Evolutionary conservation across 2,329 filamentous ascomycete species (phyloP), one percentile per base, ranked within the genome.

Genomic region (Hypoxylon sp.): DNA sequence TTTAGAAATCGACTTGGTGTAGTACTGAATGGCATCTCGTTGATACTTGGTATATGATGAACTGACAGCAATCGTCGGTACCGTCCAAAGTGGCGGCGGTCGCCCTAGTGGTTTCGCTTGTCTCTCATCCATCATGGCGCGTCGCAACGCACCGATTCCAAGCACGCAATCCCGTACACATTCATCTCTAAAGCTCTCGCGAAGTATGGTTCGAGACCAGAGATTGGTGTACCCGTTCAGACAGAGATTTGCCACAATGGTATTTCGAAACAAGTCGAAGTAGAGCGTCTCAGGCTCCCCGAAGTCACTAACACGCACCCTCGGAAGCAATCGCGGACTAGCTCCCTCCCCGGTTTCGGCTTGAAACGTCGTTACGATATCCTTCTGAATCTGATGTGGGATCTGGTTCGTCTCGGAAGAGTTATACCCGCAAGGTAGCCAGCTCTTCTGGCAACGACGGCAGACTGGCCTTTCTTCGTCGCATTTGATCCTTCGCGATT

Each of bases 401-500:
- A 39, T 41, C 16, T 54, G 41, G 37, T 32, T 55, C 23, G 25
- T 4, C 29, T 32, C 45, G 8, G 57, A 23, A 47, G 29, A 52
- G 8, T 57, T 54, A 43, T 70, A 69, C 25, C 57, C 55, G 56
- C 69, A 70, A 2, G 37, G 34, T 14, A 69, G 52, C 43, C 53
- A 45, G 30, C 55, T 47, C 45, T 63, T 69, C 51, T 55, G 48
- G 34, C 69, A 70, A 23, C 66, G 69, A 19, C 21, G 21, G 30
- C 69, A 70, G 21, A 41, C 27, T 3, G 69, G 66, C n/a, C 61
- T 61, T 2, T 41, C 55, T 54, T 70, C 69, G 16, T 67, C 69
- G 53, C 69, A 70, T 43, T 70, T 70, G 23, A 70, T 54, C 27
- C 66, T 65, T 34, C 69, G 63, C 23, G 61, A 46, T 50, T 70